Conservation (phyloP, 2,329 filamentous ascomycete genomes). For the Microcera coccophila region DNA sequence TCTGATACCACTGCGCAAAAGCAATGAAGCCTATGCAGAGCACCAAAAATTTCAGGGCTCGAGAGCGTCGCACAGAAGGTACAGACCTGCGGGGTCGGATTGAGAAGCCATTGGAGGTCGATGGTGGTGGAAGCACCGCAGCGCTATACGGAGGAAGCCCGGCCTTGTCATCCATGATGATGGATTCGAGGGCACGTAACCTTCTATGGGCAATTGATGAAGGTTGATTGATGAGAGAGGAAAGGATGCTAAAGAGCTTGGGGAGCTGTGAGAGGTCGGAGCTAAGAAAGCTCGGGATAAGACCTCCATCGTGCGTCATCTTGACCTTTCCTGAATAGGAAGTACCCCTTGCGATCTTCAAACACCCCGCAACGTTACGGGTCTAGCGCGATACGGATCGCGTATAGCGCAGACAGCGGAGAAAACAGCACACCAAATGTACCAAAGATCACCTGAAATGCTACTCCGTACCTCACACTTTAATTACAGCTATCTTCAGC, state of each 20-base stretch:
- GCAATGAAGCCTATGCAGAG: conserved; percentile 49
- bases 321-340: not conserved
- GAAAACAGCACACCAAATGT: too few species aligned
- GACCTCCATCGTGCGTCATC: conserved; percentile 13
- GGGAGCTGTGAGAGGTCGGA: too few species aligned
- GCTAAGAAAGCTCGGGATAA: conserved; percentile 10
- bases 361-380: not conserved
- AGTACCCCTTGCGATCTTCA: not conserved
- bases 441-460: too few species aligned
- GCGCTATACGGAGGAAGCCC: conserved; percentile 45
- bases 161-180: conserved; percentile 38
- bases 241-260: conserved; percentile 1
- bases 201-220: conserved; percentile 1
- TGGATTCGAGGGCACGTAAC: not conserved
- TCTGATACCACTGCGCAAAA: conserved; percentile 47
- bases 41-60: conserved; percentile 41
- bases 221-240: not conserved
- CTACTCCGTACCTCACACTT: too few species aligned
- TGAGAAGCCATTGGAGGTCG: conserved; percentile 7
- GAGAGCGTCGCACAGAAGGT: conserved; percentile 36
- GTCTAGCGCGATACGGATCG: too few species aligned
- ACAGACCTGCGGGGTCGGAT: conserved; percentile 5
- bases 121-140: conserved; percentile 21
- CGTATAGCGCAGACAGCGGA: too few species aligned
- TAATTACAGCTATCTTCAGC: too few species aligned